A percentile compares a stretch with the other conserved stretches of the same genome.
phyloP scores from a whole-genome alignment of 768 basidiomycete species.

The Daedaleopsis sinensis region DNA sequence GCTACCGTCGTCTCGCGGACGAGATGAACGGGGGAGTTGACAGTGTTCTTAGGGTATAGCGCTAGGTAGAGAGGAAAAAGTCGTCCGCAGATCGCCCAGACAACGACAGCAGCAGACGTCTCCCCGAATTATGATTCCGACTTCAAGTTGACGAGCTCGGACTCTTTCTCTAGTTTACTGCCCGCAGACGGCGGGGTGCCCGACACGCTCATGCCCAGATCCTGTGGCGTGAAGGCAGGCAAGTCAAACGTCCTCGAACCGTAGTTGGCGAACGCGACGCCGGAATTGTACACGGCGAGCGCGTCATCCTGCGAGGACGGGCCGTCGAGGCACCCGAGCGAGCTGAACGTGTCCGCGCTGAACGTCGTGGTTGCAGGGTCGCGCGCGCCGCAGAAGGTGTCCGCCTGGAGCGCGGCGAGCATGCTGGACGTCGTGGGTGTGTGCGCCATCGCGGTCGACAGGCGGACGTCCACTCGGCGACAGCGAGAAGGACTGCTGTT shows the following conservation, averaged over 20 bases:
- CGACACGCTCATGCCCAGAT: slow-evolving; percentile 58
- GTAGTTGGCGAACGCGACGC: slow-evolving; percentile 74
- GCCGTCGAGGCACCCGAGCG: slow-evolving; percentile 79
- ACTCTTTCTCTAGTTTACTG: slow-evolving; percentile 64
- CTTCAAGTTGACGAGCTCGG: slow-evolving; percentile 71
- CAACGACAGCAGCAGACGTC: not conserved
- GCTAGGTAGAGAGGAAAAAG: slow-evolving; percentile 1
- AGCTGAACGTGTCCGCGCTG: slow-evolving; percentile 67
- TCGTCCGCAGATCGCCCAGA: slow-evolving; percentile 15
- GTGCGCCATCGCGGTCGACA: slow-evolving; percentile 68
- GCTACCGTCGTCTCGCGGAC: too few relatives aligned
- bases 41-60: slow-evolving; percentile 19
- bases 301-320: slow-evolving; percentile 65
- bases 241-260: slow-evolving; percentile 73
- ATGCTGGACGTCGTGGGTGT: slow-evolving; percentile 92
- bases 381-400: slow-evolving; percentile 68
- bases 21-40: too few relatives aligned
- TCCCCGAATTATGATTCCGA: slow-evolving; percentile 49
- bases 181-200: slow-evolving; percentile 38
- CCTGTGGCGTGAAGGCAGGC: slow-evolving; percentile 64
- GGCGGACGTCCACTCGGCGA: slow-evolving; percentile 79
- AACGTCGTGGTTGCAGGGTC: slow-evolving; percentile 67
- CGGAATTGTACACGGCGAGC: slow-evolving; percentile 61
- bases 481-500: slow-evolving; percentile 84
- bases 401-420: slow-evolving; percentile 85